A percentile compares a stretch with the other conserved stretches of the same genome.
Evolutionary conservation across 768 basidiomycete species (phyloP).

Genomic region (Calvatia gigantea): DNA sequence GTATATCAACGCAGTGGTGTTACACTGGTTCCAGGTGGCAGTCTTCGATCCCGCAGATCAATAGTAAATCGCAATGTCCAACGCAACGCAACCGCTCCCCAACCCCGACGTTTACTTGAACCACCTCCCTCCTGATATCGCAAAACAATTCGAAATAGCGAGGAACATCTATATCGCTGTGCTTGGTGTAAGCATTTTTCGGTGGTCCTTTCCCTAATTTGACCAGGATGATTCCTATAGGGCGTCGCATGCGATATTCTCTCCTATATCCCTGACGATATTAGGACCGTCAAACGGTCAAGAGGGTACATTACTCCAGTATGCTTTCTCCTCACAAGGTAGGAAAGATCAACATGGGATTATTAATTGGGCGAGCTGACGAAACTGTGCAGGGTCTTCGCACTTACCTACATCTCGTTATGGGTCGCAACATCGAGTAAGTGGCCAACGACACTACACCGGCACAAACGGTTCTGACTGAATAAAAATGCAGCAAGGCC

Average conservation of each 20-base stretch:
- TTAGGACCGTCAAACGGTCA: not conserved
- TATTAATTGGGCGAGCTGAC: no score
- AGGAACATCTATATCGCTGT: not conserved
- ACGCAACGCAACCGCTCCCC: no score
- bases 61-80: no score
- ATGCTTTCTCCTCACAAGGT: not conserved
- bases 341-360: not conserved
- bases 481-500: not conserved
- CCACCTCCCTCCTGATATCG: not conserved
- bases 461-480: no score
- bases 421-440: no score
- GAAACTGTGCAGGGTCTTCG: no score
- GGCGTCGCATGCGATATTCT: not conserved
- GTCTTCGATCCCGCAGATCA: no score
- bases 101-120: not conserved
- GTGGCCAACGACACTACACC: no score
- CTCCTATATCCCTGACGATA: not conserved
- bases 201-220: not conserved
- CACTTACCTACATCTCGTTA: no score
- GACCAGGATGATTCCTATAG: not conserved
- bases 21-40: no score
- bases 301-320: not conserved
- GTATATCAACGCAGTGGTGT: no score
- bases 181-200: not conserved
- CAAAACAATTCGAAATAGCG: not conserved